Percentiles rank a stretch among this genome's conserved stretches.
Evolutionary conservation across 768 basidiomycete species (phyloP).

Genomic region (Pulveroboletus sp.): DNA sequence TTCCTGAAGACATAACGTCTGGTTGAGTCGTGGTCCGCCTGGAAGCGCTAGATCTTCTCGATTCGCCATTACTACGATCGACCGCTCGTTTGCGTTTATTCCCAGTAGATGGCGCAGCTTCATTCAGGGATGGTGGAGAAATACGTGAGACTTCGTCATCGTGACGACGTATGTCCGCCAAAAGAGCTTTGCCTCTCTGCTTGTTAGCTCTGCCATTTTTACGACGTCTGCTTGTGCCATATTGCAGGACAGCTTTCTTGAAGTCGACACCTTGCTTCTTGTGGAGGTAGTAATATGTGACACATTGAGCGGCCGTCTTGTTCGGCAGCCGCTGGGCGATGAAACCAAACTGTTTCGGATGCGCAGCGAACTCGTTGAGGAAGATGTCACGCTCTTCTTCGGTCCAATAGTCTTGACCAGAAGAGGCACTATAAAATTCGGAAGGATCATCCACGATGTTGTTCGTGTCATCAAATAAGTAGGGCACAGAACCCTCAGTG

Average conservation of each 20-base stretch:
- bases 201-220: conserved; percentile 56
- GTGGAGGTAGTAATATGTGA: conserved; percentile 91
- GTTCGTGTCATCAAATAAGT: conserved; percentile 80
- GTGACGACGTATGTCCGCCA: conserved; percentile 77
- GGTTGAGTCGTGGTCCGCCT: conserved; percentile 41
- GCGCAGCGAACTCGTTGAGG: conserved; percentile 72
- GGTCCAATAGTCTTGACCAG: conserved; percentile 84
- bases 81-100: conserved; percentile 39
- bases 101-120: conserved; percentile 25
- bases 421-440: conserved; percentile 69
- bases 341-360: conserved; percentile 94
- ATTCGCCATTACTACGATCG: conserved; percentile 30
- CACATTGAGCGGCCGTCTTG: conserved; percentile 86
- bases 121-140: conserved; percentile 19
- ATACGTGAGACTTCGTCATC: conserved; percentile 44
- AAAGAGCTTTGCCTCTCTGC: conserved; percentile 76
- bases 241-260: conserved; percentile 64
- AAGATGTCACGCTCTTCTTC: conserved; percentile 76
- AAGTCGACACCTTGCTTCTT: conserved; percentile 88
- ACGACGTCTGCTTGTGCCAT: conserved; percentile 62
- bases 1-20: conserved; percentile 42
- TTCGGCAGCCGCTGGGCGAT: conserved; percentile 76
- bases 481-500: conserved; percentile 53
- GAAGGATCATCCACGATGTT: conserved; percentile 70
- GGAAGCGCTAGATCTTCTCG: conserved; percentile 31